A percentile compares a stretch with the other conserved stretches of the same genome.
Conservation (phyloP, 2,329 filamentous ascomycete genomes). For the Colletotrichum aenigma region DNA sequence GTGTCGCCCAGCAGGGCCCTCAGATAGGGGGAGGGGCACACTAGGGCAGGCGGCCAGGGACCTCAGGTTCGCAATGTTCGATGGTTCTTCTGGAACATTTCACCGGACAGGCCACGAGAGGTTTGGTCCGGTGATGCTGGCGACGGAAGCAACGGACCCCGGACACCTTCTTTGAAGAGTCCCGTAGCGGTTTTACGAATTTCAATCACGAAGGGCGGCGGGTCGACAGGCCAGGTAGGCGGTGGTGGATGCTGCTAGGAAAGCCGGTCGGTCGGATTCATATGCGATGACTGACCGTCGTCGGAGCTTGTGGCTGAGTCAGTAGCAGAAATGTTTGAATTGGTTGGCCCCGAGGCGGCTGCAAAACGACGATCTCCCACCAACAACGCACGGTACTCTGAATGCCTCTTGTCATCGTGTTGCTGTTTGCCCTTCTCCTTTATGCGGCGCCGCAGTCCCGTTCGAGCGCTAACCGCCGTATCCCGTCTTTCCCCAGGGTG, state of each 20-base stretch:
- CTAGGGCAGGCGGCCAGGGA: conserved; percentile 1
- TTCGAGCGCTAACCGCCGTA: background rate
- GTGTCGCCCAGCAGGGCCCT: conserved; percentile 9
- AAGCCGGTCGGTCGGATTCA: background rate
- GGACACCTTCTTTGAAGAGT: conserved; percentile 3
- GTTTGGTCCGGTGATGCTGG: background rate
- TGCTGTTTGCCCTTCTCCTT: background rate
- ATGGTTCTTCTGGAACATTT: conserved; percentile 18
- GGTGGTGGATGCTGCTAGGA: background rate
- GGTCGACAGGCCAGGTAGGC: background rate
- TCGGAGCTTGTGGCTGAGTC: conserved; percentile 13
- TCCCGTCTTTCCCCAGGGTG: background rate
- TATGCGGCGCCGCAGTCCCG: background rate
- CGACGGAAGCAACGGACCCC: conserved; percentile 10
- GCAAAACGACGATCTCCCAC: conserved; percentile 9
- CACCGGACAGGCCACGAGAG: background rate
- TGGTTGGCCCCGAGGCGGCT: background rate
- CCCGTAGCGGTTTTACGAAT: conserved; percentile 2
- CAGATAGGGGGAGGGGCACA: conserved; percentile 20
- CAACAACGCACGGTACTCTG: background rate
- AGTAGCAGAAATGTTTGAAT: conserved; percentile 7
- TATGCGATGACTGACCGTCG: background rate
- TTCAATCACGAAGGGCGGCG: background rate
- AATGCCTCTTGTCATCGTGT: background rate
- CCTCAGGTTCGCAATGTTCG: conserved; percentile 1